These are phyloP conservation scores for Arthrobotrys pseudoclavata DNA, from an alignment of 2,329 filamentous ascomycete species.

Conservation along the genomic window DNA sequence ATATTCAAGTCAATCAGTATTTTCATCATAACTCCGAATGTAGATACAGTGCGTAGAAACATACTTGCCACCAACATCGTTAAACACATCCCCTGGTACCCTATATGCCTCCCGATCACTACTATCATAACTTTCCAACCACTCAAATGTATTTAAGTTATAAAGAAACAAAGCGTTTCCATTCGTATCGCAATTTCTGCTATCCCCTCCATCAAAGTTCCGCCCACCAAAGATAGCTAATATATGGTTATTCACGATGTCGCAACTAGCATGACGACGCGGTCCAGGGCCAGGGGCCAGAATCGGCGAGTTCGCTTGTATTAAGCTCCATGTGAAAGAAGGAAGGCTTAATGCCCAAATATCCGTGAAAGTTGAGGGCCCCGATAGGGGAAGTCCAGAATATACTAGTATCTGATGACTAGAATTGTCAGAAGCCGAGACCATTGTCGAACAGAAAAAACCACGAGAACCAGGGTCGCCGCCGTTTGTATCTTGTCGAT, in stretches of 20 bases:
- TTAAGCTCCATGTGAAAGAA: slow-evolving; percentile 44
- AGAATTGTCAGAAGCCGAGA: slow-evolving; percentile 43
- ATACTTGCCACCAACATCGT: slow-evolving; percentile 48
- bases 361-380: slow-evolving; percentile 17
- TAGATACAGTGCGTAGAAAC: neutral
- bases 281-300: slow-evolving; percentile 29
- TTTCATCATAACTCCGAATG: neutral
- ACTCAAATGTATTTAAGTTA: slow-evolving; percentile 39
- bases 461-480: slow-evolving; percentile 29
- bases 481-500: slow-evolving; percentile 39
- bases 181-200: slow-evolving; percentile 34
- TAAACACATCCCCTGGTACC: slow-evolving; percentile 14
- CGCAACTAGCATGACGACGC: slow-evolving; percentile 37
- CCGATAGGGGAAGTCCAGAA: slow-evolving; percentile 22
- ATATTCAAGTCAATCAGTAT: neutral
- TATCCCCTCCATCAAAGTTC: slow-evolving; percentile 39
- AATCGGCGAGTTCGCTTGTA: slow-evolving; percentile 38
- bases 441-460: slow-evolving; percentile 38
- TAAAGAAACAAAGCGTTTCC: slow-evolving; percentile 50
- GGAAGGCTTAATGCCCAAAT: slow-evolving; percentile 46
- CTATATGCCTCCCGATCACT: slow-evolving; percentile 24
- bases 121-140: slow-evolving; percentile 32
- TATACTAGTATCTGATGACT: slow-evolving; percentile 49
- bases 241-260: slow-evolving; percentile 43
- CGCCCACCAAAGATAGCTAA: slow-evolving; percentile 35